These are phyloP conservation scores for Penicillium sp. DNA, from an alignment of 2,329 filamentous ascomycete species.

Conservation along the genomic window DNA sequence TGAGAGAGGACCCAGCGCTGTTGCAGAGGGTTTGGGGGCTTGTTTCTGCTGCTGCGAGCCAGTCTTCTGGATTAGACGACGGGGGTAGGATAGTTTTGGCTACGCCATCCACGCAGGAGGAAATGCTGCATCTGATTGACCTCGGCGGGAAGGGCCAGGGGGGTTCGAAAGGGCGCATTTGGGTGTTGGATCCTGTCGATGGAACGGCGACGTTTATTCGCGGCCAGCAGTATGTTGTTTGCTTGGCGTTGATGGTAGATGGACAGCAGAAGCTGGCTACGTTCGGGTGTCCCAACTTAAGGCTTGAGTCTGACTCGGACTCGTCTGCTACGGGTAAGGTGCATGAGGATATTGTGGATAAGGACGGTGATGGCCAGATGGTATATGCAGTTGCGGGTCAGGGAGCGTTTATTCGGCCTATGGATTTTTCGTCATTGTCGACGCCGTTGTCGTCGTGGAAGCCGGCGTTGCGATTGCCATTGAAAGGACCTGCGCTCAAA, in stretches of 20 bases:
- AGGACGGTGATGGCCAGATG: conserved; percentile 46
- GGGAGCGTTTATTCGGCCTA: conserved; percentile 38
- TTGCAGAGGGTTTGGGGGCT: conserved; percentile 55
- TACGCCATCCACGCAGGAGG: conserved; percentile 44
- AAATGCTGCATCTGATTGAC: conserved; percentile 62
- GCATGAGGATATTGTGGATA: conserved; percentile 40
- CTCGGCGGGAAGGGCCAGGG: conserved; percentile 47
- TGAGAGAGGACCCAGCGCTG: conserved; percentile 48
- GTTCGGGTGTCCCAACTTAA: conserved; percentile 60
- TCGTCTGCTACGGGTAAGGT: conserved; percentile 20
- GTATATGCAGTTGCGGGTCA: conserved; percentile 47
- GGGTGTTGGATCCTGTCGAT: conserved; percentile 64
- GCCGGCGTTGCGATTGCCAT: conserved; percentile 26
- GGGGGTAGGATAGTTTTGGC: conserved; percentile 26
- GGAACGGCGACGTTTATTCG: conserved; percentile 60
- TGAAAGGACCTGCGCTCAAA: background rate
- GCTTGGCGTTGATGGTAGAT: conserved; percentile 55
- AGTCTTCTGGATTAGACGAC: conserved; percentile 14
- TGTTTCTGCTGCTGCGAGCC: conserved; percentile 37
- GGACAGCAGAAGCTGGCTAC: conserved; percentile 57
- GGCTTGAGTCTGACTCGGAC: conserved; percentile 14
- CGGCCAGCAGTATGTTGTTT: conserved; percentile 61
- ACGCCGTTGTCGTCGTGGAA: conserved; percentile 22
- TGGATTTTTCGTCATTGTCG: conserved; percentile 24
- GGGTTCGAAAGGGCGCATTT: conserved; percentile 44